Conservation (phyloP, 2,329 filamentous ascomycete species). For the Aspergillus flavus region DNA sequence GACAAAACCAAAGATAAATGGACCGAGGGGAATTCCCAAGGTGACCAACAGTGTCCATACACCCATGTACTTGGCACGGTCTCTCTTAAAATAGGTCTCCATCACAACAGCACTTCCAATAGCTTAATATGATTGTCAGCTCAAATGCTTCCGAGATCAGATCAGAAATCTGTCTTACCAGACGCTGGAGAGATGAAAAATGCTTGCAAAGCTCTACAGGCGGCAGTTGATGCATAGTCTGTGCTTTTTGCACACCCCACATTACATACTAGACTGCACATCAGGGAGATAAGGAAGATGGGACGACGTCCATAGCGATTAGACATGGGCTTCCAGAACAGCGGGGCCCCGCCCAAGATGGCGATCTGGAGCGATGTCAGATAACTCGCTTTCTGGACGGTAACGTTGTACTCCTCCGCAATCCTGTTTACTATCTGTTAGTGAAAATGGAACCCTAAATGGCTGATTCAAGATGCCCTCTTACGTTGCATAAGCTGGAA, state of each 20-base stretch:
- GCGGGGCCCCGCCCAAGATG: slow-evolving; percentile 54
- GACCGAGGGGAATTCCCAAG: slow-evolving; percentile 49
- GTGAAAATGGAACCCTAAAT: not conserved
- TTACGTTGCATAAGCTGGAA: slow-evolving; percentile 54
- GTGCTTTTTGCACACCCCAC: slow-evolving; percentile 57
- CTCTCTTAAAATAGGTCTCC: slow-evolving; percentile 60
- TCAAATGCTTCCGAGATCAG: not conserved
- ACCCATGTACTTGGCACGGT: slow-evolving; percentile 59
- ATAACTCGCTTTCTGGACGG: slow-evolving; percentile 54
- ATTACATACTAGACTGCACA: slow-evolving; percentile 55
- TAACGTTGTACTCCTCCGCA: slow-evolving; percentile 52
- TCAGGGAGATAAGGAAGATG: slow-evolving; percentile 56
- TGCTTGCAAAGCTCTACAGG: slow-evolving; percentile 55
- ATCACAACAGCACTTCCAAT: slow-evolving; percentile 61
- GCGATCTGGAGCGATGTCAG: slow-evolving; percentile 58
- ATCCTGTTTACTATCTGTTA: slow-evolving; percentile 39
- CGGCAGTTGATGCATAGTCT: slow-evolving; percentile 53
- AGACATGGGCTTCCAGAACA: slow-evolving; percentile 60
- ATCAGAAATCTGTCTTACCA: slow-evolving; percentile 12
- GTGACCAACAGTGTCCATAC: slow-evolving; percentile 59
- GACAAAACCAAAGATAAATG: slow-evolving; percentile 48
- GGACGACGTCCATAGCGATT: slow-evolving; percentile 58
- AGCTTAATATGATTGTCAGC: slow-evolving; percentile 29
- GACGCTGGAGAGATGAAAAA: slow-evolving; percentile 61
- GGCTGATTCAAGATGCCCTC: not conserved